Evolutionary conservation across 192 early-diverging fungal genomes (phyloP), one percentile per base, ranked within the genome.

Genomic region (Globomyces pollinis-pini): DNA sequence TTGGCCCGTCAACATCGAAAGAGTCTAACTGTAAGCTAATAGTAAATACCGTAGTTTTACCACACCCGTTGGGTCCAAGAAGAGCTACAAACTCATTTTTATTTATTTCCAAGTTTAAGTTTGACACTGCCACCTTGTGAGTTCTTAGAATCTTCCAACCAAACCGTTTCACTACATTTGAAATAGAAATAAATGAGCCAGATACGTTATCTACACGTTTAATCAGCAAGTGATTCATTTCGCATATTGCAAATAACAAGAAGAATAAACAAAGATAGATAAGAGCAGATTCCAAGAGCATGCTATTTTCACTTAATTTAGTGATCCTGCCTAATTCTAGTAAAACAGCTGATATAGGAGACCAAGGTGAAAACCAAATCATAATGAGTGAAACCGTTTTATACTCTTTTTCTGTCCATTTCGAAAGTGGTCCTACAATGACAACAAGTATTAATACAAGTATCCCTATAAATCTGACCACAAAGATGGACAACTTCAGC

Each of bases 11-110:
- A 55, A 39, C 52, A 55, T 55, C 8, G 21, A 26, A 21, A 55
- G 52, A 3, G 52, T 55, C n/a, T n/a, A n/a, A n/a, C n/a, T n/a
- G n/a, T n/a, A n/a, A n/a, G n/a, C n/a, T n/a, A n/a, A n/a, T n/a
- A n/a, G n/a, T n/a, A n/a, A n/a, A n/a, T n/a, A n/a, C n/a, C 9
- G 52, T 55, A 0, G 52, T 55, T 55, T 55, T 55, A 16, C 52
- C 52, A 34, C 52, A 55, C 7, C 52, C 52, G 18, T 55, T 55
- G 5, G 52, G 52, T 34, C 52, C 52, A 3, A 55, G 1, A 12
- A 52, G 13, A 7, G 50, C 50, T 24, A 52, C n/a, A 15, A 52
- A 16, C 21, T 52, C 50, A 36, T 52, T 52, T 36, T 52, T 24
- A 7, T 52, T 16, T 7, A 52, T 52, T 36, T 52, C 15, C 21